phyloP scores from a whole-genome alignment of 2,329 filamentous ascomycete species.

The Acephala macrosclerotiorum region DNA sequence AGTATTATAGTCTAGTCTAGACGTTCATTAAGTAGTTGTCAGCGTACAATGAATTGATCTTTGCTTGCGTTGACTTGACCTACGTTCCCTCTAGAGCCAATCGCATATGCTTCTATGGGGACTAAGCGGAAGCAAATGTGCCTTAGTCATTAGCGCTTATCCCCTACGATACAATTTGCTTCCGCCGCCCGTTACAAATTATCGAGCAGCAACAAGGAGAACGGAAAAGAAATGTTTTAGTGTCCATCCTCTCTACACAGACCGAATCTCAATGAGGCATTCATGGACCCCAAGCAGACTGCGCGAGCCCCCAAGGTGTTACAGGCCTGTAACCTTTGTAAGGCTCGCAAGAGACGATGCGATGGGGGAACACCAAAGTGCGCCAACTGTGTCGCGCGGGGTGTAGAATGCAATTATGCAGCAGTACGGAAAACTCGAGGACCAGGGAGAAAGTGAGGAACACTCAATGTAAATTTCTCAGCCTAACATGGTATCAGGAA shows the following conservation, averaged over 20 bases:
- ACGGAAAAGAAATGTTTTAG: background rate
- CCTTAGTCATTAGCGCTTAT: background rate
- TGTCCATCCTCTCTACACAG: background rate
- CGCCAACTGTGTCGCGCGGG: slow-evolving; percentile 10
- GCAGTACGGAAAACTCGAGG: slow-evolving; percentile 15
- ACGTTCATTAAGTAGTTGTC: no score
- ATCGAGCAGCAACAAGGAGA: background rate
- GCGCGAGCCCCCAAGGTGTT: background rate
- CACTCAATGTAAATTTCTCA: background rate
- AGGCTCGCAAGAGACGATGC: slow-evolving; percentile 20
- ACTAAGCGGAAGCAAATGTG: slow-evolving; percentile 15
- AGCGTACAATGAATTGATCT: no score
- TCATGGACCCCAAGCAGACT: background rate
- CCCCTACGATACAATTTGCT: slow-evolving; percentile 5
- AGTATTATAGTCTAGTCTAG: background rate
- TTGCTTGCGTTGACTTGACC: no score
- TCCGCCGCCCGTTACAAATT: slow-evolving; percentile 4
- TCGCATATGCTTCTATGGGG: background rate
- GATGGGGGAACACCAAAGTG: slow-evolving; percentile 17
- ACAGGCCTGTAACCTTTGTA: slow-evolving; percentile 16
- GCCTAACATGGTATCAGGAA: background rate
- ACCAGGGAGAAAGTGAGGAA: slow-evolving; percentile 12
- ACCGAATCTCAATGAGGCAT: background rate
- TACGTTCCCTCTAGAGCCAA: no score
- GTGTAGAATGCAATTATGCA: slow-evolving; percentile 11